Base-by-base conservation (phyloP, 441 rosid species). In the Gossypium trilobum region DNA sequence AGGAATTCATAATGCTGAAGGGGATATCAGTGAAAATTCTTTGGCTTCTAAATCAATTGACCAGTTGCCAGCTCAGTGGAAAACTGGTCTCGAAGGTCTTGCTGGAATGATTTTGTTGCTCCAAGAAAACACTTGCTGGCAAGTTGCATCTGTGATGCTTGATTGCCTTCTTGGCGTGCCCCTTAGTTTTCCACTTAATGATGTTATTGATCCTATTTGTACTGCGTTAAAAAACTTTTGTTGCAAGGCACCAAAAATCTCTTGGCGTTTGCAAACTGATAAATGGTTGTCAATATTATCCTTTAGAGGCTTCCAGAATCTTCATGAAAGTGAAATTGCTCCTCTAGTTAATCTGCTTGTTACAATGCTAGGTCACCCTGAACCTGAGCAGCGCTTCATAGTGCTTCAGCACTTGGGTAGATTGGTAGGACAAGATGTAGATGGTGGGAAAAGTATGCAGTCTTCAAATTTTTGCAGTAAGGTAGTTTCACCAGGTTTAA, bases 381-480 rank as follows among this genome's bases (percentile, higher is more conserved):
- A 91, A 84, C 97, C 97, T 0, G 97, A 91, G 79, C 97, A 91
- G 75, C 88, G 93, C 10, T 76, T 83, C 64, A 81, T 88, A 71
- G 92, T 82, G 22, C 89, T 91, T 72, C 87, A 75, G 78, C 88
- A 86, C 79, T 80, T 91, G 75, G 87, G 87, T 64, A 82, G 81
- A 80, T 72, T 91, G 76, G 85, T 87, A 8, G 90, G 92, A 79
- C 90, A 83, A 79, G 92, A 85, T 73, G 52, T 51, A 16, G 78
- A 71, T 78, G 82, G 77, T 72, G 85, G 79, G 79, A 73, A 72
- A 48, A 70, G 68, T n/a, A 36, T 71, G 25, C 71, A 73, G 70
- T 79, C 79, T 70, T 75, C 89, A 68, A 69, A 66, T 75, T 66
- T 78, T 69, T 71, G 76, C 50, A 58, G 75, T 70, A 82, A 80